Evolutionary conservation across 2,329 filamentous ascomycete genomes (phyloP).

Genomic region (Epichloe gansuensis): DNA sequence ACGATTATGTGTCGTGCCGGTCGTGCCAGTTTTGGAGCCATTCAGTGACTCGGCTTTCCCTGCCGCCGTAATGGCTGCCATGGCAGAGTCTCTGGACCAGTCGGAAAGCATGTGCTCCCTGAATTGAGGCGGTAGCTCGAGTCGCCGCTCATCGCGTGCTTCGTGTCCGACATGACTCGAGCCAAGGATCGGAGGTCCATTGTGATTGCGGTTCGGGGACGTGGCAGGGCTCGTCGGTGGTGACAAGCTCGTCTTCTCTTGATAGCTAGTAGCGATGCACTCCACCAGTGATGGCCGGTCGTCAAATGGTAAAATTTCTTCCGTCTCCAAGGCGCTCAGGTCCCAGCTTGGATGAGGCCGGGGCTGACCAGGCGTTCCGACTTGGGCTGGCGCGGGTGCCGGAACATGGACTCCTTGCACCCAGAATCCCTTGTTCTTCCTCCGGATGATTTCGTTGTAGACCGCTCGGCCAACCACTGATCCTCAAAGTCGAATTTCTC

Average conservation of each 20-base stretch:
- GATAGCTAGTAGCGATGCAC: slow-evolving; percentile 61
- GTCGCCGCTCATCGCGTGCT: slow-evolving; percentile 26
- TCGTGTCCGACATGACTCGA: slow-evolving; percentile 28
- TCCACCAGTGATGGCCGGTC: slow-evolving; percentile 61
- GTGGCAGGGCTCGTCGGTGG: slow-evolving; percentile 57
- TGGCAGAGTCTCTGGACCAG: slow-evolving; percentile 67
- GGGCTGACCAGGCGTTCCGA: slow-evolving; percentile 40
- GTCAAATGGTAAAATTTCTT: slow-evolving; percentile 63
- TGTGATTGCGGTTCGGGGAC: slow-evolving; percentile 55
- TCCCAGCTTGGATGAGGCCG: slow-evolving; percentile 34
- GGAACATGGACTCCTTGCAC: slow-evolving; percentile 62
- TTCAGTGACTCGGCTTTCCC: slow-evolving; percentile 63
- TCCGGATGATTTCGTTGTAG: slow-evolving; percentile 61
- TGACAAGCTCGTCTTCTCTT: slow-evolving; percentile 44
- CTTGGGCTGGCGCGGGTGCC: slow-evolving; percentile 48
- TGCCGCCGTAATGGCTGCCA: slow-evolving; percentile 55
- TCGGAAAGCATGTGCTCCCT: slow-evolving; percentile 65
- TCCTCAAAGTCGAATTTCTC: slow-evolving; percentile 66
- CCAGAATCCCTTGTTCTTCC: slow-evolving; percentile 69
- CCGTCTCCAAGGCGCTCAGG: slow-evolving; percentile 43
- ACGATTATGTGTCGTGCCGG: slow-evolving; percentile 37
- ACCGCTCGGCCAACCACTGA: slow-evolving; percentile 59
- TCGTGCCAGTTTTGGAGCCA: slow-evolving; percentile 59
- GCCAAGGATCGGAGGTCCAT: slow-evolving; percentile 45
- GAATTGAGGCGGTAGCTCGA: slow-evolving; percentile 53